These are phyloP conservation scores for Phytophthora europaea DNA, from an alignment of 352 stramenopile genomes.

Conservation along the genomic window DNA sequence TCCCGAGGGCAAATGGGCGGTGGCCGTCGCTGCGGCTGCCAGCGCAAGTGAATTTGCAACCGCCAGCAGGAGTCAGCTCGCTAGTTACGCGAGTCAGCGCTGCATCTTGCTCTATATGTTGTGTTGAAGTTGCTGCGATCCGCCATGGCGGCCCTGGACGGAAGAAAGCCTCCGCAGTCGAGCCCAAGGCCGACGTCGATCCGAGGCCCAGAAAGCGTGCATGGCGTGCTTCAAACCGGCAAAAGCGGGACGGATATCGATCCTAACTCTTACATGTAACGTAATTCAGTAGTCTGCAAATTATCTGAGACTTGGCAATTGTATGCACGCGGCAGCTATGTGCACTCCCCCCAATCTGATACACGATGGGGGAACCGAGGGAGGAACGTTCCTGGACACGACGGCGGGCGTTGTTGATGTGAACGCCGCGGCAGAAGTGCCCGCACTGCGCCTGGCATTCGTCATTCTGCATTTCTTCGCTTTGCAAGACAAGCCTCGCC, in stretches of 20 bases:
- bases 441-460: background rate
- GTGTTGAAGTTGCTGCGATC: conserved; percentile 16
- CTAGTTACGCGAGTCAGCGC: conserved; percentile 17
- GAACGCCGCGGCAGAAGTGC: conserved; percentile 19
- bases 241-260: conserved; percentile 1
- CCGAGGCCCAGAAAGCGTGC: background rate
- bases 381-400: conserved; percentile 35
- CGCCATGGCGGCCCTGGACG: background rate
- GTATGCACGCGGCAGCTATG: background rate
- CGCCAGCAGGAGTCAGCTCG: conserved; percentile 3
- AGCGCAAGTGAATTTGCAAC: background rate
- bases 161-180: conserved; percentile 3
- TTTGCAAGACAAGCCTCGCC: conserved; percentile 13
- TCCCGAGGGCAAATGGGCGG: background rate
- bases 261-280: background rate
- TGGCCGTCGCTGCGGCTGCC: too few species aligned
- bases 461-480: conserved; percentile 44
- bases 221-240: conserved; percentile 4
- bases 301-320: conserved; percentile 15
- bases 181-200: background rate
- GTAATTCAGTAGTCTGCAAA: conserved; percentile 33
- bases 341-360: conserved; percentile 26
- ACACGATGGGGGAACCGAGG: background rate
- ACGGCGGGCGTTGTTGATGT: conserved; percentile 29
- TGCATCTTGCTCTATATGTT: conserved; percentile 12